Conservation (phyloP, 1,284 basidiomycete genomes). For the Ceratobasidium sp. region DNA sequence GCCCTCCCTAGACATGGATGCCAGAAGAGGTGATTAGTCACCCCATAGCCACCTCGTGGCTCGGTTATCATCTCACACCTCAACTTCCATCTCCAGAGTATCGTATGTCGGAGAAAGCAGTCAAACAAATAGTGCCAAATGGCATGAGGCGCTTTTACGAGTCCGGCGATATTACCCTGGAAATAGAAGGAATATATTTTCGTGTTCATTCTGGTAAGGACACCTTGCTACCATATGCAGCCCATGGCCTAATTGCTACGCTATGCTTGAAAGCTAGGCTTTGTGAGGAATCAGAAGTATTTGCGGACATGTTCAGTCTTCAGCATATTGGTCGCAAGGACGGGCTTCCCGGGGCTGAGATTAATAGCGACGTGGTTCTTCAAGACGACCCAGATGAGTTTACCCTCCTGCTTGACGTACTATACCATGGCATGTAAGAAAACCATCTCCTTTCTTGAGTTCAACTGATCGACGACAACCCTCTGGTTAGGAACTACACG, state of each 20-base stretch:
- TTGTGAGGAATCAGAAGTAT: constrained; percentile 18
- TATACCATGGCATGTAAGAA: constrained; percentile 20
- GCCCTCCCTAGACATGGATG: no score
- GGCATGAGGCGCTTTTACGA: constrained; percentile 1
- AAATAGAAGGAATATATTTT: not conserved
- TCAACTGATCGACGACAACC: not conserved
- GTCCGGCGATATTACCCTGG: constrained; percentile 5
- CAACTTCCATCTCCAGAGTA: not conserved
- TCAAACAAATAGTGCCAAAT: not conserved
- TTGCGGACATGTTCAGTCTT: constrained; percentile 23
- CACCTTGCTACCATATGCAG: not conserved
- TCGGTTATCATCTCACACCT: not conserved
- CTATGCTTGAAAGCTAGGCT: not conserved
- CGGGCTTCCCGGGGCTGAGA: no score
- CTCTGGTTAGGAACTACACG: not conserved
- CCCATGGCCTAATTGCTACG: no score
- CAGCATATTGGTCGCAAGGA: not conserved
- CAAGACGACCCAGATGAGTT: constrained; percentile 29
- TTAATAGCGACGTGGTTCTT: not conserved
- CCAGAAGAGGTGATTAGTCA: no score
- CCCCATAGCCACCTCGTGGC: constrained; percentile 28
- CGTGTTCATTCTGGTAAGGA: constrained; percentile 19
- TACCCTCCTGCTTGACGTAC: not conserved
- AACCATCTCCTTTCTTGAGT: not conserved
- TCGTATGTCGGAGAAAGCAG: not conserved